A percentile compares a stretch with the other conserved stretches of the same genome.
phyloP scores from a whole-genome alignment of 306 rosid species.

The Prinsepia uniflora region DNA sequence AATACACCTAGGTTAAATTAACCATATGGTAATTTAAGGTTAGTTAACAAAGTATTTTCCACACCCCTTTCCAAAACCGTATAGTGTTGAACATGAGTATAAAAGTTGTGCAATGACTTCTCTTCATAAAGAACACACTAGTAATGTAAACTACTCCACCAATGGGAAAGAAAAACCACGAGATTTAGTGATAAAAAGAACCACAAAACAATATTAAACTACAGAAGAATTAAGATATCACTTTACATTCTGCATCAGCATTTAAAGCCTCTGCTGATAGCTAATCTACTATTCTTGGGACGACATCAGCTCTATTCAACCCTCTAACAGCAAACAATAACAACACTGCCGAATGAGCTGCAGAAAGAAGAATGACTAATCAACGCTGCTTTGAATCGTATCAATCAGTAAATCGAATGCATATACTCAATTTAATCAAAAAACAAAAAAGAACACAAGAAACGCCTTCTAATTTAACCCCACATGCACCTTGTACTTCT shows the following conservation, averaged over 20 bases:
- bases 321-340: too few species aligned
- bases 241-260: constrained; percentile 70
- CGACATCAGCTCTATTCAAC: too few species aligned
- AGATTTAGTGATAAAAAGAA: neutral
- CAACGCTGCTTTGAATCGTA: too few species aligned
- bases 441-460: too few species aligned
- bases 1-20: neutral
- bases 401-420: too few species aligned
- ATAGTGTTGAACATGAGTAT: neutral
- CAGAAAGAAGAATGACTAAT: too few species aligned
- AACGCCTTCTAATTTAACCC: too few species aligned
- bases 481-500: too few species aligned
- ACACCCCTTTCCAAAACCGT: neutral
- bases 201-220: neutral
- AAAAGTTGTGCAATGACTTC: neutral
- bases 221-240: constrained; percentile 9
- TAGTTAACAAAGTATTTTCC: neutral
- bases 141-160: neutral
- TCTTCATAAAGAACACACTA: neutral
- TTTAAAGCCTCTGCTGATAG: too few species aligned
- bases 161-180: neutral
- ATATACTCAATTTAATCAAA: too few species aligned
- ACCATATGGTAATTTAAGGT: neutral
- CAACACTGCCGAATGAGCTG: too few species aligned
- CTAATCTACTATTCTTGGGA: too few species aligned